Conservation (phyloP, 2,329 filamentous ascomycete genomes). For the Coccinonectria pachysandricola region DNA sequence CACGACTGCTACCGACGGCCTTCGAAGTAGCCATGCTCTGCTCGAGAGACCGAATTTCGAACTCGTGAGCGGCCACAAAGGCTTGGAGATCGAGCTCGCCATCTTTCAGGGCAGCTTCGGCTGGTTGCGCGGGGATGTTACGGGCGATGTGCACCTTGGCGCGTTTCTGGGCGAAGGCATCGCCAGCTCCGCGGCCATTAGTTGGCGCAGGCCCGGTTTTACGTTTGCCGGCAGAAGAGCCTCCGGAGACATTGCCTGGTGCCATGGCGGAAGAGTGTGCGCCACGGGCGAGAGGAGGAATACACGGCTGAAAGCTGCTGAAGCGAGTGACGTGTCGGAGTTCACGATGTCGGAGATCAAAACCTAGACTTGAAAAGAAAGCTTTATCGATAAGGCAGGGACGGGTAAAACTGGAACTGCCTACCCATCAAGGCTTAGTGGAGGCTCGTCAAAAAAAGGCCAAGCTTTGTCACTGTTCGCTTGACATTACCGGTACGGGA, state of each 20-base stretch:
- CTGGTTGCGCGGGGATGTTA: conserved; percentile 39
- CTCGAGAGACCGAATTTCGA: conserved; percentile 79
- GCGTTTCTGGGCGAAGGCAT: conserved; percentile 30
- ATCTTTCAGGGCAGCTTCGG: conserved; percentile 45
- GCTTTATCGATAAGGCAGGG: conserved; percentile 23
- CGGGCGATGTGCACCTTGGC: conserved; percentile 36
- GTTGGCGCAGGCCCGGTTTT: conserved; percentile 10
- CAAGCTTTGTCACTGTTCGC: conserved; percentile 1
- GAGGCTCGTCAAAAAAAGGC: not conserved
- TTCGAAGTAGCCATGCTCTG: conserved; percentile 70
- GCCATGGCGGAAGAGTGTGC: too few relatives aligned
- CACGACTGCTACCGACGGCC: conserved; percentile 50
- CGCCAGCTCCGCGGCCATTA: conserved; percentile 16
- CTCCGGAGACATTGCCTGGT: conserved; percentile 14
- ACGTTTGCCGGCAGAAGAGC: conserved; percentile 20
- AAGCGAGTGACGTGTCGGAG: conserved; percentile 2
- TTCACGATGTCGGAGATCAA: conserved; percentile 2
- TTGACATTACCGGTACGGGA: not conserved
- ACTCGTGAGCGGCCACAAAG: conserved; percentile 78
- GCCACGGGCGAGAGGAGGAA: too few relatives aligned
- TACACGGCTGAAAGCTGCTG: too few relatives aligned
- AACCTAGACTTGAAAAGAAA: conserved; percentile 11
- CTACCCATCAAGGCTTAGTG: too few relatives aligned
- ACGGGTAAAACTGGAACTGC: too few relatives aligned
- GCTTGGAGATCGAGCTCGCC: conserved; percentile 78